Evolutionary conservation across 495 filamentous ascomycete species (phyloP).

Genomic region (Neurospora sp.): DNA sequence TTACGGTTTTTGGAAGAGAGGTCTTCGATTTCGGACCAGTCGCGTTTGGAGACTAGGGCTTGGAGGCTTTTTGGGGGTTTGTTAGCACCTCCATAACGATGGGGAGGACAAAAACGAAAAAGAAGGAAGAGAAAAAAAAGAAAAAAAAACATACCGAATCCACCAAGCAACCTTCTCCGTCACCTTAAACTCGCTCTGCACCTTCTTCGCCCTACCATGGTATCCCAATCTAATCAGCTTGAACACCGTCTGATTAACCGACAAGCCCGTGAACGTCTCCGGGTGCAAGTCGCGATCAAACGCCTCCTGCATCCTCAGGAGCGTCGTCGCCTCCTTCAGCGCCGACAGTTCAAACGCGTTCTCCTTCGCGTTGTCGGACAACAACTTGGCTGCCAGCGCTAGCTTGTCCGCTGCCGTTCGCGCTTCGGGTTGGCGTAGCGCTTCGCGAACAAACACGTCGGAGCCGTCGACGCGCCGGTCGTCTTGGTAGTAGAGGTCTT

Average conservation of each 20-base stretch:
- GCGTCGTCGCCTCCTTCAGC: conserved; percentile 62
- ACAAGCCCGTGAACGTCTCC: conserved; percentile 67
- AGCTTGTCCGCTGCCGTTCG: conserved; percentile 65
- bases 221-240: conserved; percentile 67
- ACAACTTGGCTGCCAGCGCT: conserved; percentile 66
- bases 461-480: conserved; percentile 85
- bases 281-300: conserved; percentile 68
- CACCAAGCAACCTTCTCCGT: conserved; percentile 84
- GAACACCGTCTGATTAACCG: conserved; percentile 83
- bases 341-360: conserved; percentile 61
- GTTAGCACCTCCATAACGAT: too few relatives aligned
- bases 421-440: conserved; percentile 53
- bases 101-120: not conserved
- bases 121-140: not conserved
- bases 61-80: conserved; percentile 45
- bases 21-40: conserved; percentile 90
- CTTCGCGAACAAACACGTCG: conserved; percentile 75
- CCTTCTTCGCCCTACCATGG: conserved; percentile 67
- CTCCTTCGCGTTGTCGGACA: conserved; percentile 71
- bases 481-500: conserved; percentile 96
- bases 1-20: conserved; percentile 53
- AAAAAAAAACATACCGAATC: conserved; percentile 42
- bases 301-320: conserved; percentile 75
- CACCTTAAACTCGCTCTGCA: conserved; percentile 87
- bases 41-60: conserved; percentile 75